Percentiles rank a stretch among this genome's conserved stretches.
These are phyloP conservation scores for Combretum micranthum DNA, from an alignment of 345 rosid genomes.

Conservation along the genomic window DNA sequence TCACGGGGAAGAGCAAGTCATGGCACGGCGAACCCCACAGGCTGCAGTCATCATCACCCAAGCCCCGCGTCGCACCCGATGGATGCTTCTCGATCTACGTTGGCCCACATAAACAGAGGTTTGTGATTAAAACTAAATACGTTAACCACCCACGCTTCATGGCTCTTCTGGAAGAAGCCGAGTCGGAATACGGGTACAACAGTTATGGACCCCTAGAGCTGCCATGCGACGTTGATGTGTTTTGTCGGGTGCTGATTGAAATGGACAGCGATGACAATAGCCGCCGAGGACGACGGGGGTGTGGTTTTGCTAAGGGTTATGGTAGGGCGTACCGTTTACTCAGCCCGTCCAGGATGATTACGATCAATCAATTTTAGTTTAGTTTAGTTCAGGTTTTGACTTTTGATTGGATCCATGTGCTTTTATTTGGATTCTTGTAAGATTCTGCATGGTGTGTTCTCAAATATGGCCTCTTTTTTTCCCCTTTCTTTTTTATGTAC, in stretches of 20 bases:
- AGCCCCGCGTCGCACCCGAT: slow-evolving; percentile 29
- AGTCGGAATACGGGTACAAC: slow-evolving; percentile 48
- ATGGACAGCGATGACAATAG: slow-evolving; percentile 12
- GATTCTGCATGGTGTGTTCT: too few species aligned
- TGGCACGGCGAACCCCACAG: slow-evolving; percentile 13
- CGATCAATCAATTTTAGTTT: slow-evolving; percentile 18
- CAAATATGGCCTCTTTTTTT: too few species aligned
- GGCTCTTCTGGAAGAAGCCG: slow-evolving; percentile 61
- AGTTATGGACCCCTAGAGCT: slow-evolving; percentile 51
- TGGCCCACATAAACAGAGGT: slow-evolving; percentile 50
- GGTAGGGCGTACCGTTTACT: slow-evolving; percentile 28
- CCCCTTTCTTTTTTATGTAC: too few species aligned
- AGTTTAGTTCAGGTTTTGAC: not conserved
- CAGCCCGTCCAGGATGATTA: slow-evolving; percentile 27
- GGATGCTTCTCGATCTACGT: slow-evolving; percentile 70
- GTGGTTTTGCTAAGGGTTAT: slow-evolving; percentile 19
- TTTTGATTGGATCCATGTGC: too few species aligned
- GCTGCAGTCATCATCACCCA: not conserved
- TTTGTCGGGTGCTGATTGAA: slow-evolving; percentile 34
- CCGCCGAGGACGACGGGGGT: slow-evolving; percentile 15
- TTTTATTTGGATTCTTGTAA: too few species aligned
- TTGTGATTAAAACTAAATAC: slow-evolving; percentile 42
- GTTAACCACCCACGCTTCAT: slow-evolving; percentile 58
- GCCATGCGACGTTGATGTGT: slow-evolving; percentile 54
- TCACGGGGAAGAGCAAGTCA: slow-evolving; percentile 44